These are phyloP conservation scores for Eremothecium cymbalariae DNA, from an alignment of 1,139 yeast genomes.

Conservation along the genomic window DNA sequence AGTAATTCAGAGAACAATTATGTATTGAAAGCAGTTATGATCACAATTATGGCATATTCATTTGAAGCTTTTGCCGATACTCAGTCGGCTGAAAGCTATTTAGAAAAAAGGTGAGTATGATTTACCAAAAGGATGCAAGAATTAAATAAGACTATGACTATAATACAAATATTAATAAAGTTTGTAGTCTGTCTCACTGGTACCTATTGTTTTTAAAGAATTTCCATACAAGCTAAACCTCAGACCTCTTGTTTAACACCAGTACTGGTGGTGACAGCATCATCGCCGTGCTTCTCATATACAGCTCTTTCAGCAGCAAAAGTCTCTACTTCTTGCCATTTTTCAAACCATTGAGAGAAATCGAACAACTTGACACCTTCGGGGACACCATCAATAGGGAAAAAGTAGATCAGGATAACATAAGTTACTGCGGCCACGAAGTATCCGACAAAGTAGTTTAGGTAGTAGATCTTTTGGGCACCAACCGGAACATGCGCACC, in stretches of 20 bases:
- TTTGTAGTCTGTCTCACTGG: too few species aligned
- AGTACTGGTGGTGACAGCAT: background rate
- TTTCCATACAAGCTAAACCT: too few species aligned
- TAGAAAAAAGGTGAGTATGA: too few species aligned
- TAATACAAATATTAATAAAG: too few species aligned
- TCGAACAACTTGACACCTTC: constrained; percentile 16
- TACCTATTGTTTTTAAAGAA: too few species aligned
- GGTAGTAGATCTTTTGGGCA: constrained; percentile 61
- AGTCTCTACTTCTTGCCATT: constrained; percentile 54
- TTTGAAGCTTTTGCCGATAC: too few species aligned
- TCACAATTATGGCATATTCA: too few species aligned
- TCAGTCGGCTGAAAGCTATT: too few species aligned
- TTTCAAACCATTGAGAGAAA: constrained; percentile 37
- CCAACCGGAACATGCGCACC: constrained; percentile 55
- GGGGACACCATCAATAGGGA: constrained; percentile 56
- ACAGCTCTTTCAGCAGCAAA: constrained; percentile 39
- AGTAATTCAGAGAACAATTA: too few species aligned
- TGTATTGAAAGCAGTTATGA: too few species aligned
- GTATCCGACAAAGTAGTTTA: constrained; percentile 73
- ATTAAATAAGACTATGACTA: too few species aligned
- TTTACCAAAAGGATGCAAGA: too few species aligned
- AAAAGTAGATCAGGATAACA: constrained; percentile 40
- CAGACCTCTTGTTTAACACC: constrained; percentile 2
- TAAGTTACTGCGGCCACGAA: constrained; percentile 47
- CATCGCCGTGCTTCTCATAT: constrained; percentile 13